Base-by-base conservation (phyloP, 2,329 filamentous ascomycete species). In the Arthrobotrys musiformis region DNA sequence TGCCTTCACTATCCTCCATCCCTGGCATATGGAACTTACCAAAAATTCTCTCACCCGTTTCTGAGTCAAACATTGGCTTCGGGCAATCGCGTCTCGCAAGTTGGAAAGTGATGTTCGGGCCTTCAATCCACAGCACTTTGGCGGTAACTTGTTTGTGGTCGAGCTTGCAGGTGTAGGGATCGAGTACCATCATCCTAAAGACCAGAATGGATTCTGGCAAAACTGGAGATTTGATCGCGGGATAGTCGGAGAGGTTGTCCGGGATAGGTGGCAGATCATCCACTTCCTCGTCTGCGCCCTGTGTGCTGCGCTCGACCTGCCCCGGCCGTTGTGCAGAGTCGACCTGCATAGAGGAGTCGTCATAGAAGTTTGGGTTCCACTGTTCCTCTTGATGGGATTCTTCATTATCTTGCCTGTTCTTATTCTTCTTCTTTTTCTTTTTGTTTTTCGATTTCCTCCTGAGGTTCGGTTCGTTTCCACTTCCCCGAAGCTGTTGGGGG, bases 1-100 rank as follows among this genome's bases (percentile, higher is more conserved):
- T 73, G 13, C 67, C 67, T 35, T 63, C 56, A 4, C 62, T 77
- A 19, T 75, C 70, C 37, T 79, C 77, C 50, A 74, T 78, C 15
- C 79, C 80, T 8, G 79, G 80, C 79, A 81, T 80, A 56, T 81
- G 80, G 46, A 81, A 81, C 61, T 67, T 74, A 8, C 79, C 77
- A n/a, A 79, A 74, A 1, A 81, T 44, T 33, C 72, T 79, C 62
- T 81, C 80, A 13, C 80, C 80, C n/a, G 80, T 81, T 56, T 80
- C 78, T 19, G 77, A 60, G 63, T 81, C 77, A 19, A 79, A 79
- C 37, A 69, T 52, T 17, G 62, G 44, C 52, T 80, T 64, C 11
- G 78, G 69, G 9, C 74, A 63, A 60, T 81, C 80, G 40, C 80
- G 58, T 40, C 75, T 75, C 15, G 80, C 79, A 35, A 80, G 68